phyloP scores from a whole-genome alignment of 164 flowering plant species.

The Taxillus chinensis region DNA sequence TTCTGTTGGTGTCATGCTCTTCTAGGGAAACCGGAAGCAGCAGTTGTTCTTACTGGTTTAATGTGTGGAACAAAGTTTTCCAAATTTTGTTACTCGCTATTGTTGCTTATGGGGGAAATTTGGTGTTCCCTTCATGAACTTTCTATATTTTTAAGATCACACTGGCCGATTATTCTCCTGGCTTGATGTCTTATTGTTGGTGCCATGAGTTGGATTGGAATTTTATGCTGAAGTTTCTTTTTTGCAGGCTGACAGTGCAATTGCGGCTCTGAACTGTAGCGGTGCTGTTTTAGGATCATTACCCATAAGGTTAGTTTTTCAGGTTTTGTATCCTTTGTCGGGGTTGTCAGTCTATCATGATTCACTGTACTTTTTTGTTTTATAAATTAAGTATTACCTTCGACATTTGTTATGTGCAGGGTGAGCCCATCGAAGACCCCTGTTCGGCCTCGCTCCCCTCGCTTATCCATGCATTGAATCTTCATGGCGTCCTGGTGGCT shows the following conservation, averaged over 20 bases:
- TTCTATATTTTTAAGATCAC: too few species aligned
- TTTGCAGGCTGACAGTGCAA: slow-evolving; percentile 79
- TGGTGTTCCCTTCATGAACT: too few species aligned
- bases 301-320: slow-evolving; percentile 48
- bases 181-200: background rate
- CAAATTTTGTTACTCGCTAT: too few species aligned
- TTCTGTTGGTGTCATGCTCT: too few species aligned
- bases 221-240: background rate
- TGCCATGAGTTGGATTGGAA: background rate
- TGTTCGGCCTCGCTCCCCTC: slow-evolving; percentile 58
- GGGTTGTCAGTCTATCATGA: too few species aligned
- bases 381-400: background rate
- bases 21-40: too few species aligned
- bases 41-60: too few species aligned
- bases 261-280: slow-evolving; percentile 77
- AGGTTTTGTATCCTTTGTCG: background rate
- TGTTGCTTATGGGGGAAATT: too few species aligned
- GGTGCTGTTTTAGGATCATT: slow-evolving; percentile 64
- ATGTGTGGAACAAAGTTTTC: too few species aligned
- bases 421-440: slow-evolving; percentile 87
- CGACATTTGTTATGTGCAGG: slow-evolving; percentile 26
- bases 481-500: slow-evolving; percentile 4
- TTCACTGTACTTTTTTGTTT: background rate
- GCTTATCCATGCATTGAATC: slow-evolving; percentile 36
- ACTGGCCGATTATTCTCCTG: background rate